A percentile compares a stretch with the other conserved stretches of the same genome.
phyloP scores from a whole-genome alignment of 2,329 filamentous ascomycete genomes.

The Colletotrichum truncatum region DNA sequence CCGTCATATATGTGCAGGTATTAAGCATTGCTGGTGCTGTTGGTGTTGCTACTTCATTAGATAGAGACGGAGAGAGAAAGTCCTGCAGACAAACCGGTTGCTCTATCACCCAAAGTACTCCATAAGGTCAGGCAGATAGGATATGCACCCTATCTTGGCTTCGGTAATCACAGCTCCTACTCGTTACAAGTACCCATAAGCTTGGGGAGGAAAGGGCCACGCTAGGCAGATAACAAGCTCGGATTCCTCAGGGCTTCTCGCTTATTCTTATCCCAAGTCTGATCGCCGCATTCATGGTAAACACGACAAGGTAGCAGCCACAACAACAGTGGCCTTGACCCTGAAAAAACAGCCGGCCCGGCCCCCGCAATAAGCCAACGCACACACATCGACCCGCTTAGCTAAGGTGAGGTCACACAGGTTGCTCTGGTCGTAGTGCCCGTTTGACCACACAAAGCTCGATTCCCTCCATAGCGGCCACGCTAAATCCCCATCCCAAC shows the following conservation, averaged over 20 bases:
- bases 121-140: neutral
- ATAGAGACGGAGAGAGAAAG: no score
- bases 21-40: slow-evolving; percentile 12
- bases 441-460: neutral
- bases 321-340: slow-evolving; percentile 4
- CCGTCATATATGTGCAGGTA: slow-evolving; percentile 7
- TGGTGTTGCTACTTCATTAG: no score
- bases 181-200: neutral
- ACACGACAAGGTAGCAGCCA: neutral
- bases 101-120: neutral
- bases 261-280: neutral
- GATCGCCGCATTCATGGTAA: neutral
- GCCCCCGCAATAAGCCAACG: slow-evolving; percentile 15
- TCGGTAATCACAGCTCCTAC: neutral
- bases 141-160: neutral
- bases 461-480: neutral
- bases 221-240: neutral
- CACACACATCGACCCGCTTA: slow-evolving; percentile 1
- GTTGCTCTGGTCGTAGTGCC: no score
- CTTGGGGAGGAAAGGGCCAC: neutral
- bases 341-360: slow-evolving; percentile 18
- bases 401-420: neutral
- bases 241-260: neutral
- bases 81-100: neutral
- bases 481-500: slow-evolving; percentile 27